Percentiles rank a stretch among this genome's conserved stretches.
These are phyloP conservation scores for Fusarium fracticaudum DNA, from an alignment of 2,329 filamentous ascomycete species.

Conservation along the genomic window DNA sequence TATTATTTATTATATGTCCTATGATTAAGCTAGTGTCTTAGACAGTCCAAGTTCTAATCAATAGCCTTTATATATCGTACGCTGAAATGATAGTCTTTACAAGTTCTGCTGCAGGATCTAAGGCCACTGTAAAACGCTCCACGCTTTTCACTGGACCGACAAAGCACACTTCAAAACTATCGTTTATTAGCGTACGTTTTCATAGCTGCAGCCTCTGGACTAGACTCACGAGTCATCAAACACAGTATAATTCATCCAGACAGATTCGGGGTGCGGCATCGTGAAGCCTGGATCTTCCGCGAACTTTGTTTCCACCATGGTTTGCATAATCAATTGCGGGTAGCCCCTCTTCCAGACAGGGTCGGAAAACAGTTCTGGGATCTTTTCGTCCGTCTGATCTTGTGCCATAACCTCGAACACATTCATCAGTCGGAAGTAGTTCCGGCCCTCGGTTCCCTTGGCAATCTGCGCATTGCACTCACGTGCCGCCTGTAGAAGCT, in stretches of 20 bases:
- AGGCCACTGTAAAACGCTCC: neutral
- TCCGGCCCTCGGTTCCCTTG: neutral
- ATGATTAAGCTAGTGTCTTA: too few relatives aligned
- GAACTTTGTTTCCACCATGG: conserved; percentile 2
- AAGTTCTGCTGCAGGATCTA: neutral
- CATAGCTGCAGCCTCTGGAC: rapidly evolving
- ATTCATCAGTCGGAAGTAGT: conserved; percentile 5
- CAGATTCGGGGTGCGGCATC: conserved; percentile 2
- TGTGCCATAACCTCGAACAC: conserved; percentile 6
- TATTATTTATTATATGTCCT: too few relatives aligned
- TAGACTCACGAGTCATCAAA: neutral
- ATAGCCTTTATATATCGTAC: neutral
- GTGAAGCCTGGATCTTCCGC: conserved; percentile 2
- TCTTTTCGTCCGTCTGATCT: neutral
- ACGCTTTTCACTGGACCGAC: neutral
- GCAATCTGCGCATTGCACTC: conserved; percentile 4
- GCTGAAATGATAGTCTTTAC: neutral
- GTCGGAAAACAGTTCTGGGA: neutral
- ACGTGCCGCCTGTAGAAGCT: neutral
- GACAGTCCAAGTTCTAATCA: too few relatives aligned
- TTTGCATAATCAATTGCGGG: neutral
- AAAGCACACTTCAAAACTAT: conserved; percentile 1
- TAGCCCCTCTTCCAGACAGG: conserved; percentile 7
- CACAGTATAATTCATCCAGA: conserved; percentile 3
- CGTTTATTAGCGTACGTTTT: neutral